phyloP scores from a whole-genome alignment of 257 asterid genomes.

The Hygrophila difformis region DNA sequence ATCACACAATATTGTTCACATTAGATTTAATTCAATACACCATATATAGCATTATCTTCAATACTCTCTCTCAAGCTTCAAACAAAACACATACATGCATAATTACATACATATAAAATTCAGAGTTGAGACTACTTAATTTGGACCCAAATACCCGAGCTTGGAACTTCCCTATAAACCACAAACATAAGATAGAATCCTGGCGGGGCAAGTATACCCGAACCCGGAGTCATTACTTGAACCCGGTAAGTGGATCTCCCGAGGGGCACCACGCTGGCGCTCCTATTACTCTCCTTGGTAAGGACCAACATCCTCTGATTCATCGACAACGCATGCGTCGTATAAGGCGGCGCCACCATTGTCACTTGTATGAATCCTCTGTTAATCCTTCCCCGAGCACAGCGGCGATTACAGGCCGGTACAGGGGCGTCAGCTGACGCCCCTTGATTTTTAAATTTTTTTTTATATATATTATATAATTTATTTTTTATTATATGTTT shows the following conservation, averaged over 20 bases:
- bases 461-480: too few relatives aligned
- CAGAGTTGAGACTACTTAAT: neutral
- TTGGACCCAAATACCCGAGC: constrained; percentile 28
- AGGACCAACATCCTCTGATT: constrained; percentile 27
- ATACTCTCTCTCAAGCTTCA: too few relatives aligned
- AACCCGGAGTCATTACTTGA: constrained; percentile 2
- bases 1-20: too few relatives aligned
- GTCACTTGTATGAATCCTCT: constrained; percentile 20
- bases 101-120: neutral
- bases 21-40: too few relatives aligned
- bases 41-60: too few relatives aligned
- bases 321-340: constrained; percentile 40
- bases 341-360: constrained; percentile 31
- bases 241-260: constrained; percentile 3
- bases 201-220: constrained; percentile 19
- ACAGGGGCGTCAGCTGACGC: too few relatives aligned
- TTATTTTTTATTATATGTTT: too few relatives aligned
- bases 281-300: neutral
- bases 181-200: constrained; percentile 26
- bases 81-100: too few relatives aligned
- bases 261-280: constrained; percentile 2
- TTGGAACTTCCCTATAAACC: constrained; percentile 25
- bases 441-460: too few relatives aligned
- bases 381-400: neutral
- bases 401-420: too few relatives aligned